phyloP scores from a whole-genome alignment of 148 eudicot species.

The Drosera capensis region DNA sequence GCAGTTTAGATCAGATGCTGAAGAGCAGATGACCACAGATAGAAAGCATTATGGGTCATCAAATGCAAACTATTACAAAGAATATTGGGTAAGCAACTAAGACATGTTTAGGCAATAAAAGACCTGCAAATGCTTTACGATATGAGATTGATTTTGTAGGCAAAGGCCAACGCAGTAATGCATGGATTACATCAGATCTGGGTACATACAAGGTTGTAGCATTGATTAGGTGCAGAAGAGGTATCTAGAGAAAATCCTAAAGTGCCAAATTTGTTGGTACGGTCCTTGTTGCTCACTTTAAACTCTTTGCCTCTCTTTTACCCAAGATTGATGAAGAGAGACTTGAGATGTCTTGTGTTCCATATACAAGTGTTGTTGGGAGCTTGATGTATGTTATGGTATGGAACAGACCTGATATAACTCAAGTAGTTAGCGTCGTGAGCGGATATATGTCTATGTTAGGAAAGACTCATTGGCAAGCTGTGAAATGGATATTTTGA shows the following conservation, averaged over 20 bases:
- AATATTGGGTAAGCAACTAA: no score
- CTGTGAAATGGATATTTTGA: neutral
- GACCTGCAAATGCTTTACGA: no score
- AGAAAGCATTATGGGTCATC: no score
- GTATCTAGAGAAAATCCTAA: neutral
- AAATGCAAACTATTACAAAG: no score
- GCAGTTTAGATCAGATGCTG: no score
- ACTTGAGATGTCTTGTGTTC: neutral
- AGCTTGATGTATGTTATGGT: neutral
- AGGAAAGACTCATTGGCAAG: neutral
- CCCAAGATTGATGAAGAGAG: neutral
- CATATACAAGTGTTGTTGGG: neutral
- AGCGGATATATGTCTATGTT: neutral
- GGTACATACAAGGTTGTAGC: no score
- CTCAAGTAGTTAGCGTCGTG: neutral
- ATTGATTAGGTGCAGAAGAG: no score
- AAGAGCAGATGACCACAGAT: no score
- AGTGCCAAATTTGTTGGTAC: neutral
- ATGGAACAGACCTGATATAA: neutral
- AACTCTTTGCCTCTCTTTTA: neutral
- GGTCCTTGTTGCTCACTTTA: neutral
- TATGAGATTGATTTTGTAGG: no score
- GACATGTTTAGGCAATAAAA: no score
- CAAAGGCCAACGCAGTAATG: no score
- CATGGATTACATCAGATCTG: no score